phyloP scores from a whole-genome alignment of 1,284 basidiomycete species.

The Schizophyllum commune region DNA sequence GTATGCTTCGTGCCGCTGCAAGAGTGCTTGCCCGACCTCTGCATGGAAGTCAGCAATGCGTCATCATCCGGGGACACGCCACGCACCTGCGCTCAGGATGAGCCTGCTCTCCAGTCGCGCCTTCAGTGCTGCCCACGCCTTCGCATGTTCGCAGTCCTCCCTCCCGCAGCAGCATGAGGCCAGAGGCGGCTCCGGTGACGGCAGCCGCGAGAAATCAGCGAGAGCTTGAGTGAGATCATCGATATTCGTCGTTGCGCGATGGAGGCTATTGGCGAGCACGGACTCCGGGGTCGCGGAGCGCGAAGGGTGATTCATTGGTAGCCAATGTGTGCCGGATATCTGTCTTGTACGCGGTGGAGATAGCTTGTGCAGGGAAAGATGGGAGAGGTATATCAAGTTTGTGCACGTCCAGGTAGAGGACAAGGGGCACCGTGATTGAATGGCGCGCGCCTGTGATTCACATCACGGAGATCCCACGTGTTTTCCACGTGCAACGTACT shows the following conservation, averaged over 20 bases:
- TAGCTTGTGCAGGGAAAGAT: not conserved
- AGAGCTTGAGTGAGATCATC: conserved; percentile 71
- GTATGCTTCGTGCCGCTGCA: conserved; percentile 83
- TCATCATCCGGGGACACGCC: not conserved
- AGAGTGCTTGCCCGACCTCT: conserved; percentile 90
- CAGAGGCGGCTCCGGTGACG: conserved; percentile 55
- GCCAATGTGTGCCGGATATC: conserved; percentile 7
- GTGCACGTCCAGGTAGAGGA: not conserved
- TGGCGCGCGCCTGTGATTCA: not conserved
- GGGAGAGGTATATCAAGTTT: not conserved
- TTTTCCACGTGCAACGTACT: too few relatives aligned
- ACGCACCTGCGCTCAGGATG: conserved; percentile 72
- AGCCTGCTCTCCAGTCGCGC: conserved; percentile 67
- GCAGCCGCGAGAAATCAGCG: conserved; percentile 58
- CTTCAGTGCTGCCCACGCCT: conserved; percentile 60
- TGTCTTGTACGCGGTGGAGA: not conserved
- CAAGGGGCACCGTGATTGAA: not conserved
- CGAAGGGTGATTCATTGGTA: conserved; percentile 6
- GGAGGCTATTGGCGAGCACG: conserved; percentile 44
- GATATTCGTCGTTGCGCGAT: conserved; percentile 58
- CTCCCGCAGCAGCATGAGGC: conserved; percentile 58
- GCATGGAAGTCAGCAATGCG: conserved; percentile 5
- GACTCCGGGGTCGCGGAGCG: conserved; percentile 47
- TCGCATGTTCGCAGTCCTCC: conserved; percentile 55
- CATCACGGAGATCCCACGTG: not conserved